Conservation (phyloP, 2,329 filamentous ascomycete species). For the Passalora sequoiae region DNA sequence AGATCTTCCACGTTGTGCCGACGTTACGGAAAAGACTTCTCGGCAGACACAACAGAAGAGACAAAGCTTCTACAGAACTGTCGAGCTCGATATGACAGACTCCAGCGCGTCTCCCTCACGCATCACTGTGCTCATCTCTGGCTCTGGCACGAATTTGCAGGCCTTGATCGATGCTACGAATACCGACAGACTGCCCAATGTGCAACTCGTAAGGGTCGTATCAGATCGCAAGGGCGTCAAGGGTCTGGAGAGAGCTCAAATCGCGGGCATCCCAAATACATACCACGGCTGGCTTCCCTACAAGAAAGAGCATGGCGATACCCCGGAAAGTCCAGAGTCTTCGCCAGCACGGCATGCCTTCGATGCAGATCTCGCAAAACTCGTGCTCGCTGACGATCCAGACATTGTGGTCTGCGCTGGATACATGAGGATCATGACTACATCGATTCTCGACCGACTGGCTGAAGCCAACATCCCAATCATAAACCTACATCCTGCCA, state of each 20-base stretch:
- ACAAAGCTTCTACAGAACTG: no score
- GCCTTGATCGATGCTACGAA: conserved; percentile 62
- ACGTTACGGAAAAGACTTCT: no score
- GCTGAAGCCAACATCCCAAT: conserved; percentile 58
- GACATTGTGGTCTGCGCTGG: conserved; percentile 76
- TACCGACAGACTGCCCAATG: conserved; percentile 44
- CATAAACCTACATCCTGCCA: conserved; percentile 77
- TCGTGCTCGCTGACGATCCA: conserved; percentile 61
- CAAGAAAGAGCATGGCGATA: conserved; percentile 61
- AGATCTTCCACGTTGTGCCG: no score
- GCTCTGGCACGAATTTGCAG: conserved; percentile 73
- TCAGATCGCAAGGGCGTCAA: conserved; percentile 61
- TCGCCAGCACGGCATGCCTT: conserved; percentile 59
- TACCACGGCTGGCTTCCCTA: conserved; percentile 79
- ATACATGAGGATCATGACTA: conserved; percentile 79
- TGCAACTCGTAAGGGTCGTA: conserved; percentile 58
- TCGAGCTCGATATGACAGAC: not conserved
- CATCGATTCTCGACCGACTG: conserved; percentile 64
- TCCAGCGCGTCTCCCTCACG: conserved; percentile 17
- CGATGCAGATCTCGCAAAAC: conserved; percentile 66
- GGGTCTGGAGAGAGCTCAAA: conserved; percentile 57
- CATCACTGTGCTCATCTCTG: conserved; percentile 52
- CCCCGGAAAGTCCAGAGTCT: conserved; percentile 39
- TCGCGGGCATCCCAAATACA: conserved; percentile 62
- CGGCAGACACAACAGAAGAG: no score